Conservation (phyloP, 164 flowering plant species). For the Kalanchoe fedtschenkoi region DNA sequence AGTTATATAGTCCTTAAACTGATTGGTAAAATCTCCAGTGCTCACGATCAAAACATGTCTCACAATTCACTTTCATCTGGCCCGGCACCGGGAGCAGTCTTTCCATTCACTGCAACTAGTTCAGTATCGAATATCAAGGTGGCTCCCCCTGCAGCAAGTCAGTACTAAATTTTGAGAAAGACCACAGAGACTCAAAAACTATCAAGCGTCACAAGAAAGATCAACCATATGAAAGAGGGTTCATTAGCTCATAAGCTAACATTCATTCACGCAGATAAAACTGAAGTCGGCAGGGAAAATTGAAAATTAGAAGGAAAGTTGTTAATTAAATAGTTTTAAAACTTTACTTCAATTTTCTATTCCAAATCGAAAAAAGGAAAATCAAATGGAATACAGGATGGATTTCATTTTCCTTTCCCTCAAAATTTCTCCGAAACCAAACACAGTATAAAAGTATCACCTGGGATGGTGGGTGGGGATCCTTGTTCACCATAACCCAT, state of each 20-base stretch:
- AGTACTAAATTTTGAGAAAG: not conserved
- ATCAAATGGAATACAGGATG: too few species aligned
- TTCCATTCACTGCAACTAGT: conserved; percentile 84
- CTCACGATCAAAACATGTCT: not conserved
- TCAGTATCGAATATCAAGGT: conserved; percentile 91
- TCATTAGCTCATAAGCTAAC: not conserved
- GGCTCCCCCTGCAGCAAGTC: conserved; percentile 66
- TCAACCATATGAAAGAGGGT: not conserved
- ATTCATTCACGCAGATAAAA: too few species aligned
- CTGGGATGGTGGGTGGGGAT: conserved; percentile 95
- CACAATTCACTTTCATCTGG: conserved; percentile 14
- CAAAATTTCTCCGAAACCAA: not conserved
- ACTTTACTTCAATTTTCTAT: too few species aligned
- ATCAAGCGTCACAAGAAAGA: not conserved
- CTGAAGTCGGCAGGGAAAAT: too few species aligned
- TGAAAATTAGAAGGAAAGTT: too few species aligned
- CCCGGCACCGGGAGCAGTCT: conserved; percentile 29
- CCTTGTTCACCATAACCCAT: conserved; percentile 92
- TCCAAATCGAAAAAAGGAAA: too few species aligned
- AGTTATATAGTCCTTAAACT: not conserved
- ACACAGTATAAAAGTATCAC: conserved; percentile 19
- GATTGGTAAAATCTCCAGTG: too few species aligned
- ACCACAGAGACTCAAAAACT: not conserved
- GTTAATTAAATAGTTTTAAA: too few species aligned
- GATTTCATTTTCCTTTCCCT: too few species aligned